Evolutionary conservation across 495 filamentous ascomycete genomes (phyloP).

Genomic region (Xylaria intraflava): DNA sequence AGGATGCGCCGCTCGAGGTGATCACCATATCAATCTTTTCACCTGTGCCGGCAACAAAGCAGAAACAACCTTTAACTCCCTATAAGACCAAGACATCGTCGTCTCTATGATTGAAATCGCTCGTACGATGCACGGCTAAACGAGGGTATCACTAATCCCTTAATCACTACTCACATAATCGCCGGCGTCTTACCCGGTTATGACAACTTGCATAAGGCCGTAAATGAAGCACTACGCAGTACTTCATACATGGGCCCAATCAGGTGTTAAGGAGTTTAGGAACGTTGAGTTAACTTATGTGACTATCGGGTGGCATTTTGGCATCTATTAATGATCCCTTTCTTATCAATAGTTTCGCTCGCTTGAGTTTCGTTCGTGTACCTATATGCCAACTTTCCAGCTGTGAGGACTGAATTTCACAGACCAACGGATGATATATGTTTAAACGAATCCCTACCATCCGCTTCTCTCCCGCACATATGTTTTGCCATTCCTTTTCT

Average conservation of each 20-base stretch:
- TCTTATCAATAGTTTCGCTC: neutral
- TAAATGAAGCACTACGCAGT: neutral
- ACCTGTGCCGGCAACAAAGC: conserved; percentile 45
- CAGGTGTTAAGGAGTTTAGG: neutral
- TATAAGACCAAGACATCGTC: neutral
- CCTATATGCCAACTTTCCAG: neutral
- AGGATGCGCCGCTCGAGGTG: conserved; percentile 68
- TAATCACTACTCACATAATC: neutral
- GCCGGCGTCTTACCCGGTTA: conserved; percentile 1
- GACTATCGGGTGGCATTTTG: neutral
- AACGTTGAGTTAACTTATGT: neutral
- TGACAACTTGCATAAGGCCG: conserved; percentile 1
- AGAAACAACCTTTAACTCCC: conserved; percentile 18
- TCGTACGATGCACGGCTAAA: neutral
- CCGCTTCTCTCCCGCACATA: neutral
- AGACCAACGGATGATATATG: neutral
- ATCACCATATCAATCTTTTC: conserved; percentile 69
- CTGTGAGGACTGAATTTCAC: neutral
- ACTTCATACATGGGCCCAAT: neutral
- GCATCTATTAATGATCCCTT: neutral
- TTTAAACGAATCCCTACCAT: neutral
- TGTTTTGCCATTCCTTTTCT: neutral
- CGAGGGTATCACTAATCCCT: neutral
- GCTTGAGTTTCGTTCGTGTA: neutral
- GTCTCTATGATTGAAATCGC: neutral